Evolutionary conservation across 78 protist species (phyloP).

Genomic region (Dictyostelium firmibasis): DNA sequence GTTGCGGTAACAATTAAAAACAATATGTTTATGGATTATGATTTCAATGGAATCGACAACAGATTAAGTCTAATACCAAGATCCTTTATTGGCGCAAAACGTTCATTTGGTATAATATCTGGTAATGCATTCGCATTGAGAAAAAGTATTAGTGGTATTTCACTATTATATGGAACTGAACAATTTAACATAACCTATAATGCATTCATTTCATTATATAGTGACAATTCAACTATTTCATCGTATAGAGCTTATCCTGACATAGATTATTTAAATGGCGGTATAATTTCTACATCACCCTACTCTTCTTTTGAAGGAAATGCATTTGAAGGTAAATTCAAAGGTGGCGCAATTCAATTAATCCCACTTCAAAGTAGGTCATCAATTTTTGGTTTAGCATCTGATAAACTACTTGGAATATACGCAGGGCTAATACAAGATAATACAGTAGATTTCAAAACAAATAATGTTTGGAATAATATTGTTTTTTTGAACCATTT

Average conservation of each 20-base stretch:
- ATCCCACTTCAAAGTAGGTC: neutral
- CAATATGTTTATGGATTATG: neutral
- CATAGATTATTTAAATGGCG: neutral
- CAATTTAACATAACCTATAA: neutral
- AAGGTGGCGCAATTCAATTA: neutral
- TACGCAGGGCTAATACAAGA: neutral
- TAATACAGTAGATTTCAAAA: neutral
- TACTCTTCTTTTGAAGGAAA: neutral
- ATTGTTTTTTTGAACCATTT: neutral
- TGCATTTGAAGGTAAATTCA: constrained; percentile 8
- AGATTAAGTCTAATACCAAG: neutral
- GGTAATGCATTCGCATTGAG: neutral
- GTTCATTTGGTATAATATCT: neutral
- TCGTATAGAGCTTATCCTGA: neutral
- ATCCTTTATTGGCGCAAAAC: neutral
- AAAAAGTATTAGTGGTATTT: neutral
- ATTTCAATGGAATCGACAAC: neutral
- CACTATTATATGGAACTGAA: constrained; percentile 1
- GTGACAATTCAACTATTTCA: neutral
- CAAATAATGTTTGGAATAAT: neutral
- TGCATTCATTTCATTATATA: neutral
- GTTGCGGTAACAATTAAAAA: neutral
- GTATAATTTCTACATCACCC: neutral
- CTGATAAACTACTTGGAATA: neutral
- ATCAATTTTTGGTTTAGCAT: neutral